Percentiles rank a stretch among this genome's conserved stretches.
Conservation (phyloP, 2,329 filamentous ascomycete genomes). For the Ceratocystiopsis brevicomis region DNA sequence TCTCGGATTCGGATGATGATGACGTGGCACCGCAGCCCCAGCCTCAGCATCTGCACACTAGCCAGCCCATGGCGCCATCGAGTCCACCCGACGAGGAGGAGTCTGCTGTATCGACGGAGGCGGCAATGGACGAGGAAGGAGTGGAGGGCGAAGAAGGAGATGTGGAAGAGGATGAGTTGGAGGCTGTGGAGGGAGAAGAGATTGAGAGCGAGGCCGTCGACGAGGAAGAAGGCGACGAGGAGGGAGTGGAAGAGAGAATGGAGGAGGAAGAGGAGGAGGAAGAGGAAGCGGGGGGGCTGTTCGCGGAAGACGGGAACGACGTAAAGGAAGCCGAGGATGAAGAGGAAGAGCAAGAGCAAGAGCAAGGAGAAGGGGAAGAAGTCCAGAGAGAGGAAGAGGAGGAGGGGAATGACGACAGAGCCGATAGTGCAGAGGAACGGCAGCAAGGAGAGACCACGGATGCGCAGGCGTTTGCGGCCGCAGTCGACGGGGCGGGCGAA, state of each 20-base stretch:
- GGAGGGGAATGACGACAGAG: too few relatives aligned
- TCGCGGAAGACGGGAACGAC: not conserved
- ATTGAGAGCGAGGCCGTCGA: slow-evolving; percentile 1
- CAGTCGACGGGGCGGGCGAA: too few relatives aligned
- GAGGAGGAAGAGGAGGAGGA: slow-evolving; percentile 2
- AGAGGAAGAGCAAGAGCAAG: not conserved
- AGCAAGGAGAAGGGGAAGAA: not conserved
- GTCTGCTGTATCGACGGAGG: too few relatives aligned
- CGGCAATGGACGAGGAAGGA: too few relatives aligned
- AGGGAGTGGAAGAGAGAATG: not conserved
- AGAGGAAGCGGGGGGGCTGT: not conserved
- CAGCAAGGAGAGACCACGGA: not conserved
- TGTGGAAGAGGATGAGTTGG: too few relatives aligned
- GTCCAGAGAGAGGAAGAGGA: not conserved
- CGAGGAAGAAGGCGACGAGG: slow-evolving; percentile 1
- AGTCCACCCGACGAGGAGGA: too few relatives aligned
- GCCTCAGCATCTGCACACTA: not conserved
- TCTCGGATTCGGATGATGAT: slow-evolving; percentile 27
- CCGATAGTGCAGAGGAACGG: too few relatives aligned
- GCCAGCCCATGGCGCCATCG: too few relatives aligned
- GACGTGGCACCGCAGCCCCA: not conserved
- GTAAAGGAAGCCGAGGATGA: not conserved
- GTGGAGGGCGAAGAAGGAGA: too few relatives aligned
- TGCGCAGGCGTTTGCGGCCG: not conserved
- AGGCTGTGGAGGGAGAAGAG: slow-evolving; percentile 1